Evolutionary conservation across 768 basidiomycete genomes (phyloP), one percentile per base, ranked within the genome.

Genomic region (Termitomyces sp.): DNA sequence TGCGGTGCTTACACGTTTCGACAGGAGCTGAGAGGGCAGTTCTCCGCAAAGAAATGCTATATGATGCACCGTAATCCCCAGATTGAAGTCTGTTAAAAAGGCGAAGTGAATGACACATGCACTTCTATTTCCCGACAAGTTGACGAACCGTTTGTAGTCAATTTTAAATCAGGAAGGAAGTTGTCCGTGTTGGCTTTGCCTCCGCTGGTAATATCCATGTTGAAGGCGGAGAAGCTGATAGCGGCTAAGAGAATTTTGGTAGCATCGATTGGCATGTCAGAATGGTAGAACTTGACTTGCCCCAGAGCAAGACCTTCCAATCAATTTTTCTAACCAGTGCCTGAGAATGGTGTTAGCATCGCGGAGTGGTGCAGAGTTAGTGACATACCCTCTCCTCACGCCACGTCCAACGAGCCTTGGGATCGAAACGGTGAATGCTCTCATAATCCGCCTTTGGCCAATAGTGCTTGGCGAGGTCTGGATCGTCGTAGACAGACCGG

Each of bases 21-120:
- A 84, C 39, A 86, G 67, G 13, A 86, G 68, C 53, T 85, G 84
- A 11, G 84, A 85, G 7, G 85, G 84, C 16, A 86, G 65, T 59
- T 86, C 84, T 0, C 83, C 82, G 35, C 65, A 70, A 20, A 83
- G 63, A 63, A 83, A 84, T 9, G 78, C 54, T 1, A 83, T 61
- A 20, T 76, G 75, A 60, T 79, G 81, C 2, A 86, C 55, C 0
- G 75, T 78, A 60, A 82, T 86, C 7, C 83, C 83, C 39, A 74
- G 56, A 61, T 84, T 84, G 64, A 74, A 84, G 53, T 83, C 81
- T 82, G 27, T 31, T 9, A 42, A 47, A 29, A 27, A 41, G 2
- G 31, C 16, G 2, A 32, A 3, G 35, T 32, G 7, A 25, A 11
- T 41, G 18, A 1, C 2, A 35, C 7, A 16, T 29, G n/a, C 33